Base-by-base conservation (phyloP, 768 basidiomycete species). In the Lactarius evosmus region DNA sequence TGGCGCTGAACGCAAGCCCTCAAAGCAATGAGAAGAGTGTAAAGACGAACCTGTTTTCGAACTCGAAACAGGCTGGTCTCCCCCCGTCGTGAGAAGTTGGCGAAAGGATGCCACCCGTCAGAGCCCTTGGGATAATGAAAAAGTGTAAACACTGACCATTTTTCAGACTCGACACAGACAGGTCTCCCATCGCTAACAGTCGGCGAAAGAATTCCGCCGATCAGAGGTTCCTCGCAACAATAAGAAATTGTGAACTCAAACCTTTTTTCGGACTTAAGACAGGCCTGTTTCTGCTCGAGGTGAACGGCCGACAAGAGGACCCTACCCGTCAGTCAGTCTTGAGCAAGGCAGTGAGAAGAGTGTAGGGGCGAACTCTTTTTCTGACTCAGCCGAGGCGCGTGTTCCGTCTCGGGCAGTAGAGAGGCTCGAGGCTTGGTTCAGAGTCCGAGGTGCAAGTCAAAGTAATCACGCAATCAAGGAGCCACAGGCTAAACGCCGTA, bases 21-120 rank as follows among this genome's bases (percentile, higher is more conserved):
- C n/a, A n/a, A n/a, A n/a, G n/a, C n/a, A n/a, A n/a, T n/a, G n/a
- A n/a, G n/a, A n/a, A n/a, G n/a, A n/a, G n/a, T n/a, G n/a, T n/a
- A n/a, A n/a, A n/a, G n/a, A n/a, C 32, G 44, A 17, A 58, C 41
- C 25, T 46, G 12, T 59, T 59, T 17, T 30, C 58, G 22, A 33
- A 14, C 49, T 36, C 27, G 22, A 36, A 44, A 44, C 41, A 46
- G 11, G 29, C 40, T 29, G n/a, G 0, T 38, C 9, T 56, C 17
- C n/a, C n/a, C n/a, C 54, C 36, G 27, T 40, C 14, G 22, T 22
- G 38, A 41, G 11, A 25, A 17, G 17, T 56, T 8, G 19, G 9
- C 7, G 41, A n/a, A 34, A 7, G 27, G n/a, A n/a, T n/a, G n/a
- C n/a, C n/a, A n/a, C n/a, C 38, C 54, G 8, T 22, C 2, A 11